Evolutionary conservation across 2,329 filamentous ascomycete species (phyloP).

Genomic region (Ophiocordyceps camponoti-saundersi): DNA sequence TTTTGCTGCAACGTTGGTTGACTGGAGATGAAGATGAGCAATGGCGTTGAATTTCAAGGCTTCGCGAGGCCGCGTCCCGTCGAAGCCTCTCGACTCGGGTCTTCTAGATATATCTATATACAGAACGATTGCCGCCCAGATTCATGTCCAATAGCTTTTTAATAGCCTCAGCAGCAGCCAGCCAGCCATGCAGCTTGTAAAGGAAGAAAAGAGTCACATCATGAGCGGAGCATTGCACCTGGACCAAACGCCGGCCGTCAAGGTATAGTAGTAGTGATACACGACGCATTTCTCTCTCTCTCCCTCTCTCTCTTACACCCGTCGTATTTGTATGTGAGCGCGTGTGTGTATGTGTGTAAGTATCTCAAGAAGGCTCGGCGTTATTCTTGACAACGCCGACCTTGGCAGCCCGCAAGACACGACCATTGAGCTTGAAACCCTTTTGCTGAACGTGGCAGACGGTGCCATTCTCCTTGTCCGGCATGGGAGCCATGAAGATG

Average conservation of each 20-base stretch:
- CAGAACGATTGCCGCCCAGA: not conserved
- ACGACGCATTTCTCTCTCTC: not conserved
- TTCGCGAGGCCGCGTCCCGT: too few relatives aligned
- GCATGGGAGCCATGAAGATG: conserved; percentile 79
- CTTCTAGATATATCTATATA: not conserved
- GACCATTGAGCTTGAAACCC: conserved; percentile 85
- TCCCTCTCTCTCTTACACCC: too few relatives aligned
- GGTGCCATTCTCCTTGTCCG: conserved; percentile 74
- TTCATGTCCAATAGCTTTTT: conserved; percentile 4
- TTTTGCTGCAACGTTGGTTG: too few relatives aligned
- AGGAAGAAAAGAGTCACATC: conserved; percentile 10
- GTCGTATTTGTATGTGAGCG: too few relatives aligned
- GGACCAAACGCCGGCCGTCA: conserved; percentile 18
- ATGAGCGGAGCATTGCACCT: conserved; percentile 30
- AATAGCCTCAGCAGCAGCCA: too few relatives aligned
- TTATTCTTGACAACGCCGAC: conserved; percentile 87
- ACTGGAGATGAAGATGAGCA: not conserved
- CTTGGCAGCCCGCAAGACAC: conserved; percentile 81
- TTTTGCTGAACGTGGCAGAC: conserved; percentile 91
- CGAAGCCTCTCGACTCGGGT: not conserved
- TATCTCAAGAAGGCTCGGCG: not conserved
- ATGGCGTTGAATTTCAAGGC: not conserved
- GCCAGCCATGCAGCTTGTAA: conserved; percentile 10
- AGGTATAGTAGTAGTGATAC: conserved; percentile 4
- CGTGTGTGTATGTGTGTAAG: not conserved